Base-by-base conservation (phyloP, 2,329 filamentous ascomycete species). In the Pestalotiopsis sp. region DNA sequence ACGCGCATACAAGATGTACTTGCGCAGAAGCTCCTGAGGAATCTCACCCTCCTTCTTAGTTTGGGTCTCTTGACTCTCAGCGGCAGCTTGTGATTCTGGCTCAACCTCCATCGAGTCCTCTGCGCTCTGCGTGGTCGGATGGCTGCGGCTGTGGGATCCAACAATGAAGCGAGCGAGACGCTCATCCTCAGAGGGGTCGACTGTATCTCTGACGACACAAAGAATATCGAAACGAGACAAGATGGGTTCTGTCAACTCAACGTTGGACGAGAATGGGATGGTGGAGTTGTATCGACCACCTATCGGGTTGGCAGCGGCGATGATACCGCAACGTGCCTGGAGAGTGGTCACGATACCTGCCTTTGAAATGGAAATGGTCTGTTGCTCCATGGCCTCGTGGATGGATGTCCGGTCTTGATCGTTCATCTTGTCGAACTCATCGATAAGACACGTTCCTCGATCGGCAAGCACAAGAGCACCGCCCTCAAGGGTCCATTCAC, bases 341-440 rank as follows among this genome's bases (percentile, higher is more conserved):
- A 99, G 86, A 0, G 96, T 98, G 1, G 96, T 99, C 58, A 99
- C 96, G 70, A 99, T 99, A 81, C 96, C 96, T 0, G 96, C 96
- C 80, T 99, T 99, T 72, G 94, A 97, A 77, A 99, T 99, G 70
- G 95, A 98, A 74, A 99, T 99, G 1, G 96, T 99, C 82, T 99
- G 96, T 82, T 99, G 96, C 81, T 99, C 96, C 96, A 99, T 99
- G 70, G 96, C 96, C 85, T 99, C 96, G 87, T 99, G 96, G 74
- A 99, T 99, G 7, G 94, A 97, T 1, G 96, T 98, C 72, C 96
- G 90, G 80, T 99, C 96, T 78, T 98, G 94, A 79, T 99, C 96
- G 80, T 98, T 98, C 96, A 99, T 99, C 87, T 99, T 99, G 88
- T 99, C 96, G 76, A 99, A 99, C 82, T 99, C 96, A 76, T 99